phyloP scores from a whole-genome alignment of 2,329 filamentous ascomycete species.

The Aspergillus nomiae region DNA sequence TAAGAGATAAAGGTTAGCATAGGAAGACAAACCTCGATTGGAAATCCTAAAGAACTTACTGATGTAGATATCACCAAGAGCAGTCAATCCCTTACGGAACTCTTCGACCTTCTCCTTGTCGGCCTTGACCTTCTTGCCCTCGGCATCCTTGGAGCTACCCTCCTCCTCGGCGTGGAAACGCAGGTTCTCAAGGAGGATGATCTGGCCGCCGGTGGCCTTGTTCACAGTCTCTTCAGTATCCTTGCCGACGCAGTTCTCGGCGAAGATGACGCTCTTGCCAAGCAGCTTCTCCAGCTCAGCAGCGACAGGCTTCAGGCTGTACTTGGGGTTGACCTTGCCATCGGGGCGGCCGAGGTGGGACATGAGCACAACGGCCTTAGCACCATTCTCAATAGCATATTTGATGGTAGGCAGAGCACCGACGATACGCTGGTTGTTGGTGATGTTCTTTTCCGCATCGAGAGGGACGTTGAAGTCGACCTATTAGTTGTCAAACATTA shows the following conservation, averaged over 20 bases:
- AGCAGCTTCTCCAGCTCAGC: conserved; percentile 89
- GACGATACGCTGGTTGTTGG: conserved; percentile 97
- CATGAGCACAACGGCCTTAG: conserved; percentile 94
- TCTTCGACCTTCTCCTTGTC: conserved; percentile 88
- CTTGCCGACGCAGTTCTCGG: conserved; percentile 84
- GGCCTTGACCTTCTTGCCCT: conserved; percentile 97
- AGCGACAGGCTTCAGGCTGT: conserved; percentile 90
- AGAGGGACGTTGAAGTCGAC: conserved; percentile 99
- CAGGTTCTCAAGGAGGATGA: conserved; percentile 94
- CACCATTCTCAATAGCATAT: conserved; percentile 84
- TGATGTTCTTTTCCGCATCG: conserved; percentile 87
- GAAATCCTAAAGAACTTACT: conserved; percentile 60
- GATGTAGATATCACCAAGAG: conserved; percentile 92
- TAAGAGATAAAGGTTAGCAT: conserved; percentile 38
- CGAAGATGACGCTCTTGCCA: conserved; percentile 80
- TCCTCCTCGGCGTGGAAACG: conserved; percentile 99
- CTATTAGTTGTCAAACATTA: conserved; percentile 50
- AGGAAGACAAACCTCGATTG: background rate
- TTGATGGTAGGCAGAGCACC: conserved; percentile 95
- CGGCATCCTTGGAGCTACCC: conserved; percentile 88
- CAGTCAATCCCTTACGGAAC: conserved; percentile 94
- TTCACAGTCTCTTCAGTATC: conserved; percentile 89
- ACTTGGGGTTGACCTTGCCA: conserved; percentile 86
- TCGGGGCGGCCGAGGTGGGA: conserved; percentile 96
- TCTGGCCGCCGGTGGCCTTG: conserved; percentile 75